phyloP scores from a whole-genome alignment of 2,329 filamentous ascomycete species.

The Trichoderma polysporum region DNA sequence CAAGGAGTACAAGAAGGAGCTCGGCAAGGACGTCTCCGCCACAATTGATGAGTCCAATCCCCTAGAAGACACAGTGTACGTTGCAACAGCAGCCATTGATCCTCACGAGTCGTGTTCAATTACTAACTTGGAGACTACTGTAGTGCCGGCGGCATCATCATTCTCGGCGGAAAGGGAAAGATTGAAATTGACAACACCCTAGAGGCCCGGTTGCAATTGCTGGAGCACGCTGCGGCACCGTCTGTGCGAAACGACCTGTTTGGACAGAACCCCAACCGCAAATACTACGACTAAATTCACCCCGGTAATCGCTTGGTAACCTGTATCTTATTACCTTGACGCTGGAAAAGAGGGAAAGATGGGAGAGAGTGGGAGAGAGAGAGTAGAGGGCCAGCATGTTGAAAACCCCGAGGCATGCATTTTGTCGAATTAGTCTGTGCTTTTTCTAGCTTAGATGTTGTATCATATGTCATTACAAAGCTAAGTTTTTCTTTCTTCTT shows the following conservation, averaged over 20 bases:
- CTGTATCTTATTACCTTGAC: slow-evolving; percentile 6
- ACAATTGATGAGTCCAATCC: slow-evolving; percentile 76
- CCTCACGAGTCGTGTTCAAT: slow-evolving; percentile 24
- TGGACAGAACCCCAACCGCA: slow-evolving; percentile 91
- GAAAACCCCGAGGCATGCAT: slow-evolving; percentile 14
- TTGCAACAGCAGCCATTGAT: slow-evolving; percentile 26
- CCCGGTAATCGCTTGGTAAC: slow-evolving; percentile 1
- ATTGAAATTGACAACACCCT: slow-evolving; percentile 99
- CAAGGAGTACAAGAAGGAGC: slow-evolving; percentile 79
- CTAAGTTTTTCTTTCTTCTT: slow-evolving; percentile 24
- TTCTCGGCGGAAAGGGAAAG: slow-evolving; percentile 82
- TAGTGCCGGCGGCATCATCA: slow-evolving; percentile 79
- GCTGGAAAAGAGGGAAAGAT: not conserved
- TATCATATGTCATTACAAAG: slow-evolving; percentile 31
- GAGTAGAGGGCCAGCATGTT: slow-evolving; percentile 1
- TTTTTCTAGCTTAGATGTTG: slow-evolving; percentile 37
- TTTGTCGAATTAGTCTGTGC: slow-evolving; percentile 24
- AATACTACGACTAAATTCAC: slow-evolving; percentile 79
- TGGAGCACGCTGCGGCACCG: slow-evolving; percentile 82
- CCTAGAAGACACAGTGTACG: slow-evolving; percentile 81
- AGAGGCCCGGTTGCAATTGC: slow-evolving; percentile 81
- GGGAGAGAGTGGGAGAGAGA: not conserved
- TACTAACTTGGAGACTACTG: slow-evolving; percentile 14
- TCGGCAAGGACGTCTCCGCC: slow-evolving; percentile 67
- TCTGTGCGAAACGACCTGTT: slow-evolving; percentile 84